Base-by-base conservation (phyloP, 2,329 filamentous ascomycete species). In the Xenoacremonium recifei region DNA sequence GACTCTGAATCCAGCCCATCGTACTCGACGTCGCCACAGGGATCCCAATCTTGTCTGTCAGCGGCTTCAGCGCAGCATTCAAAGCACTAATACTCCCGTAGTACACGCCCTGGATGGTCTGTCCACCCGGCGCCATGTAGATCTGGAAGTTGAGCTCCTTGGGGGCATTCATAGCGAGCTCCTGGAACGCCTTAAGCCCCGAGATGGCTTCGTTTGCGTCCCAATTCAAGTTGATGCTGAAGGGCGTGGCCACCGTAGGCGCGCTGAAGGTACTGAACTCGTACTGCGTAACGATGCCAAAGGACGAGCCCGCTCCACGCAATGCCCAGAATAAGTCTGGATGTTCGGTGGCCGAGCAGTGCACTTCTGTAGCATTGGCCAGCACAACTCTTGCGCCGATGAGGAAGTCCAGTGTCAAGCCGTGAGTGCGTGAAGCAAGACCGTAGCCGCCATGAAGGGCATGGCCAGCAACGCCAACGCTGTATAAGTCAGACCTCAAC, bases 301-400 rank as follows among this genome's bases (percentile, higher is more conserved):
- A 64, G 4, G 59, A 59, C 11, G 60, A 62, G 4, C 61, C 61
- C 1, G 60, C 61, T 1, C 61, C 61, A 0, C 55, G 51, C 0
- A 64, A 44, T 1, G 60, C 61, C 53, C 58, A 64, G 45, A 59
- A 60, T 4, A 64, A 39, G 20, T 63, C 58, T 1, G 45, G 13
- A n/a, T 57, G 52, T 19, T 55, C 41, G 4, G 40, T 50, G 2
- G 49, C 45, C 3, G 57, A 57, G 12, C 57, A 55, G 7, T 49
- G 49, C 2, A 57, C 50, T 0, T 50, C 27, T 2, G 56, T 48
- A 2, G 60, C 54, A 15, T 61, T 50, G 19, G 61, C 57, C 9
- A 60, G 44, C 3, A 64, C 54, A 3, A 64, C 55, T 1, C 42
- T 56, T 11, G 60, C 61, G 9, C 53, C 54, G n/a, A 55, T 37